Evolutionary conservation across 2,329 filamentous ascomycete genomes (phyloP), one percentile per base, ranked within the genome.

Genomic region (Colletotrichum nymphaeae): DNA sequence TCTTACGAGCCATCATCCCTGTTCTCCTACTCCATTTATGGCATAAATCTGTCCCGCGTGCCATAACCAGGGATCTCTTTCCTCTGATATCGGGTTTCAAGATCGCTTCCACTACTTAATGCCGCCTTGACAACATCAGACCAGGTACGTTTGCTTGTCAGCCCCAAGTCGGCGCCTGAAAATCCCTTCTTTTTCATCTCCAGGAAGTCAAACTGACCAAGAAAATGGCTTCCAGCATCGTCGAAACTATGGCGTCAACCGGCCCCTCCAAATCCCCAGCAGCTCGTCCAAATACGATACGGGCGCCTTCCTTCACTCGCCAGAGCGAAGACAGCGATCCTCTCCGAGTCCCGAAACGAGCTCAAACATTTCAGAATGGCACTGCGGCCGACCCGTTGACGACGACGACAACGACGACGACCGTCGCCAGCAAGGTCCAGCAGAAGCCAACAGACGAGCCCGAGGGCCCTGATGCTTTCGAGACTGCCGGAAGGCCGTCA

Each of bases 381-480:
- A 74, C 81, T 9, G 71, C 80, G 3, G 76, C 79, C 37, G 78
- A 80, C 63, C 77, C 80, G 32, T 49, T 74, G 57, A 37, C 62
- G n/a, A 55, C 71, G 11, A 57, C 37, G 11, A 35, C 32, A 1
- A 35, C 32, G 32, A 35, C 56, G 62, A 28, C 71, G 67, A 28
- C 56, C 56, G 56, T 62, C 46, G 22, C 70, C 24, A 65, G 60
- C 60, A 64, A 58, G 42, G 42, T 19, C 42, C 42, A 49, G 56
- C 37, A 67, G 26, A 35, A 64, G 7, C 68, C 76, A 22, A 68
- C 69, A 69, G 77, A 78, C 6, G 76, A 78, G 32, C 70, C 76
- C 42, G 78, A 82, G 69, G 80, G 78, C 30, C 82, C 83, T 8
- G 87, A 88, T 77, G 83, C 86, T 7, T 90, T 90, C 77, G 88